Evolutionary conservation across 768 basidiomycete species (phyloP).

Genomic region (Pleurotus tuber-regium): DNA sequence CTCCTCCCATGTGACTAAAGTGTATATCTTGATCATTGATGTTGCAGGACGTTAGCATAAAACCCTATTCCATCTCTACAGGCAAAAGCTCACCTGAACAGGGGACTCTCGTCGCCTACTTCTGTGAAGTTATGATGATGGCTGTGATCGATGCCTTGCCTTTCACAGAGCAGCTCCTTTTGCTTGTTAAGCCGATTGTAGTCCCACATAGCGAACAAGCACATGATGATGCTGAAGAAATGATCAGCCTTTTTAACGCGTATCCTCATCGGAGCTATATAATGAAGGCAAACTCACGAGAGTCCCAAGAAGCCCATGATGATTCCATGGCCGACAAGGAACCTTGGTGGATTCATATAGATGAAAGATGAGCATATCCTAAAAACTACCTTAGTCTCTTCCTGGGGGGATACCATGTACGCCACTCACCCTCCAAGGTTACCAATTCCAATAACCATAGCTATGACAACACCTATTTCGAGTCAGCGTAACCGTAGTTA

Average conservation of each 20-base stretch:
- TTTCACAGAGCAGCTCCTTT: constrained; percentile 43
- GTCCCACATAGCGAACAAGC: constrained; percentile 44
- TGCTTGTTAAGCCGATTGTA: constrained; percentile 47
- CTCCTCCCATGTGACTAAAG: neutral
- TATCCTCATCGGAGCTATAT: neutral
- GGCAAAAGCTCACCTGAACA: constrained; percentile 42
- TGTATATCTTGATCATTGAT: neutral
- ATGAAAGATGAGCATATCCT: constrained; percentile 44
- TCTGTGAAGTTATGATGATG: constrained; percentile 39
- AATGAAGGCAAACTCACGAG: constrained; percentile 23
- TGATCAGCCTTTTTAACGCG: neutral
- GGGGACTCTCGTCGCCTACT: constrained; percentile 52
- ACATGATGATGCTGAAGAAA: constrained; percentile 26
- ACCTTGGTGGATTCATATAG: constrained; percentile 33
- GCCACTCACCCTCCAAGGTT: constrained; percentile 45
- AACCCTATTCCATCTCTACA: neutral
- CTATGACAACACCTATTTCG: constrained; percentile 33
- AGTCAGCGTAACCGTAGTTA: neutral
- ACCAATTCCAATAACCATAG: constrained; percentile 51
- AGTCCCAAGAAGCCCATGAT: constrained; percentile 27
- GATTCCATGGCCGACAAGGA: constrained; percentile 35
- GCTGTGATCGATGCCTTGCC: constrained; percentile 39
- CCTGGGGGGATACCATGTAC: neutral
- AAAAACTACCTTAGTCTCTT: neutral
- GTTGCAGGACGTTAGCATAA: neutral